Base-by-base conservation (phyloP, 805 yeast species). In the Ogataea trehalophila region DNA sequence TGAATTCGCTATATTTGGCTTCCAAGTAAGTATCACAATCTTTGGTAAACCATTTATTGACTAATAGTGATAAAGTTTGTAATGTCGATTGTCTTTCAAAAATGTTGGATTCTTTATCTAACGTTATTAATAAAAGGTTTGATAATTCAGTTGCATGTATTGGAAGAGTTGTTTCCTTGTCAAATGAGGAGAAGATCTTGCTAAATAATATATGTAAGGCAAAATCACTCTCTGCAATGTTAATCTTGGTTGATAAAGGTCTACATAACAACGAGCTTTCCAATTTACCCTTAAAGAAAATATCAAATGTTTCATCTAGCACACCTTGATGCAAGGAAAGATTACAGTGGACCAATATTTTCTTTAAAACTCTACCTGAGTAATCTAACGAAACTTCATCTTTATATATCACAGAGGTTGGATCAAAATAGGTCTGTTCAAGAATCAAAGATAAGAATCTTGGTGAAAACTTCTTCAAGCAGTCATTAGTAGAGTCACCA, bases 171-270 rank as follows among this genome's bases (percentile, higher is more conserved):
- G 56, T 58, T 0, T 68, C 47, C 52, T 75, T 79, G 55, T 81
- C 85, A 16, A 83, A 58, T 17, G 76, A 78, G 4, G 83, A 72
- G 9, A 83, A 43, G 1, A 82, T 56, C 50, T 77, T 79, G 35
- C 68, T 69, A 50, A 73, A 68, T 31, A 73, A 49, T 1, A 71
- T 63, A 18, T 79, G 66, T 16, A 70, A 58, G 16, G 69, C 63
- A 7, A 62, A 57, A 5, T 74, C 66, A 0, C 34, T 36, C 2
- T 54, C 55, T 2, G 66, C 42, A 1, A 73, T 44, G 22, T 60
- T 53, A 3, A 58, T 20, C 2, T 47, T 40, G 8, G 39, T 5
- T 0, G 55, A n/a, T 1, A 59, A 63, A 53, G 38, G 49, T 36
- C 16, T 59, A 37, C 15, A 56, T 20, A 42, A 57, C 44, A 62